A percentile compares a stretch with the other conserved stretches of the same genome.
phyloP scores from a whole-genome alignment of 2,329 filamentous ascomycete genomes.

The Cyphellophora europaea region DNA sequence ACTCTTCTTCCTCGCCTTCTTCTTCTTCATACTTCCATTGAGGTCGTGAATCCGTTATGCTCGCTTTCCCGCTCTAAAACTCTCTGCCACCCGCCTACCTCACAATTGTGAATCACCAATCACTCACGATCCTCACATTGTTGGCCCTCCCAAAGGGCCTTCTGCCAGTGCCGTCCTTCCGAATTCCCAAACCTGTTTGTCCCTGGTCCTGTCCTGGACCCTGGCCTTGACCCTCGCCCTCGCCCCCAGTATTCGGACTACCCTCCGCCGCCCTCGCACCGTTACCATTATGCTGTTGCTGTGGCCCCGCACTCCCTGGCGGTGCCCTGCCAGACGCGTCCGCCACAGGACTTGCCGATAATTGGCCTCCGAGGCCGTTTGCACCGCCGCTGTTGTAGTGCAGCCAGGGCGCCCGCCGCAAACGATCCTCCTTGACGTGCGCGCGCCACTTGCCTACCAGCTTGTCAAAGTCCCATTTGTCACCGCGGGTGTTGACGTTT shows the following conservation, averaged over 20 bases:
- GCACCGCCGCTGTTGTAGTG: neutral
- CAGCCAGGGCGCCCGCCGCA: constrained; percentile 8
- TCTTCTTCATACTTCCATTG: too few relatives aligned
- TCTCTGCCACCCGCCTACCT: too few relatives aligned
- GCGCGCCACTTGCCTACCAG: constrained; percentile 40
- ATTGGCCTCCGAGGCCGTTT: too few relatives aligned
- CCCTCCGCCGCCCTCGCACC: neutral
- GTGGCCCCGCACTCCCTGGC: too few relatives aligned
- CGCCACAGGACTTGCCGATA: too few relatives aligned
- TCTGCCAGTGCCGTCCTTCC: neutral
- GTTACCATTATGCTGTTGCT: too few relatives aligned
- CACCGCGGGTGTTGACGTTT: constrained; percentile 10
- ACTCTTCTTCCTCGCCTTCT: too few relatives aligned
- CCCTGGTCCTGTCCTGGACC: neutral
- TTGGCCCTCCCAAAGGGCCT: neutral
- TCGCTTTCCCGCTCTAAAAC: too few relatives aligned
- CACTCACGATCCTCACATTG: constrained; percentile 1
- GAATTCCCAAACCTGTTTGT: neutral
- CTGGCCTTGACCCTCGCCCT: neutral
- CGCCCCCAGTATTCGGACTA: neutral
- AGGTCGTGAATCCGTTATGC: too few relatives aligned
- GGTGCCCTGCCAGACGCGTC: too few relatives aligned
- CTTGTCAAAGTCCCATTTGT: constrained; percentile 38
- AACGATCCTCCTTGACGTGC: constrained; percentile 26
- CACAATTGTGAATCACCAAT: too few relatives aligned